Base-by-base conservation (phyloP, 495 filamentous ascomycete species). In the Hypoxylon subgilvum region DNA sequence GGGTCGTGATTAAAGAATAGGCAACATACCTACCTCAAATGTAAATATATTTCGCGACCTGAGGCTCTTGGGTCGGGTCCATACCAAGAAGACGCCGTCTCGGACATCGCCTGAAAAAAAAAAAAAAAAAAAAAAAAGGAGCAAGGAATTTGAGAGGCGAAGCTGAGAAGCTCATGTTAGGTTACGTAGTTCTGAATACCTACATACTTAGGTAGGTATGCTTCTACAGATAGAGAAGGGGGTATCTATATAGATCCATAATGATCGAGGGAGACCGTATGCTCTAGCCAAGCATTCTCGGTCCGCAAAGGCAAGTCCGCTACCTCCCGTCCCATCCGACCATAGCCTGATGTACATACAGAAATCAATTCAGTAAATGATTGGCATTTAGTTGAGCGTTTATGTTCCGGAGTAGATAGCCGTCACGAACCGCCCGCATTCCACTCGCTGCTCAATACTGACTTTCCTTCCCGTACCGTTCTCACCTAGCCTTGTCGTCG, bases 391-490 rank as follows among this genome's bases (percentile, higher is more conserved):
- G 5, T 13, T 19, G 19, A 23, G 21, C 22, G 42, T 43, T 72
- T 61, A 80, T 23, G 69, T 65, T 9, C 66, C 74, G 21, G 79
- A 81, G 61, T 92, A 98, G 10, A 97, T 88, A 10, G 87, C 91
- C 55, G 90, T 92, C 18, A 93, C 87, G 50, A 83, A 83, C 49
- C 89, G 81, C 18, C 94, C 94, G 73, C 93, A 97, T 67, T 89
- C 89, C 7, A 97, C 85, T 45, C 85, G 85, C 79, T 97, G 94
- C 73, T 96, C 92, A 60, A 96, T 77, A 44, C 76, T 88, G 22
- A 85, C 87, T 61, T 72, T 85, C 61, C 78, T 84, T 36, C 88
- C 86, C 48, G 72, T 86, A 58, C 85, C 81, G 10, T 82, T 84
- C 42, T 82, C 82, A 10, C 75, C 77, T 18, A 92, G 68, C 41